Conservation (phyloP, 2,329 filamentous ascomycete genomes). For the Colletotrichum sp. region DNA sequence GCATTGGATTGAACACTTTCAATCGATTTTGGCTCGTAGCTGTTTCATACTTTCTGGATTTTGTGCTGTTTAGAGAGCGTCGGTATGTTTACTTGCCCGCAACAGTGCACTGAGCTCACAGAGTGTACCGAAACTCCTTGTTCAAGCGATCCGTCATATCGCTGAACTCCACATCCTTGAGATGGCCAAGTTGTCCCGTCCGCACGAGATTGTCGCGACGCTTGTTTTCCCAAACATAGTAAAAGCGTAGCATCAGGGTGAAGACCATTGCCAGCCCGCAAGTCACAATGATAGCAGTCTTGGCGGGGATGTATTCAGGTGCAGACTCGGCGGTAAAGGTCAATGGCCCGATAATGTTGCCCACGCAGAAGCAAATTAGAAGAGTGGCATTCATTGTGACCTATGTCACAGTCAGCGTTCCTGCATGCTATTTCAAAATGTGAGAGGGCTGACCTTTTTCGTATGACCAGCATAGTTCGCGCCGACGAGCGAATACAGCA, state of each 20-base stretch:
- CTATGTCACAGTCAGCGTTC: not conserved
- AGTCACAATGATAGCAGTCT: constrained; percentile 61
- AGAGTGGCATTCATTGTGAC: constrained; percentile 59
- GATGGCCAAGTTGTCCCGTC: constrained; percentile 48
- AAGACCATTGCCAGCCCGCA: constrained; percentile 38
- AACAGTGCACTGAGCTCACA: not conserved
- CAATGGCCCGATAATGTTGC: constrained; percentile 72
- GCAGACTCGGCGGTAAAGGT: constrained; percentile 64
- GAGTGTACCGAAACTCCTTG: constrained; percentile 58
- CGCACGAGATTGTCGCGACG: constrained; percentile 44
- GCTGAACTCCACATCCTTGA: constrained; percentile 58
- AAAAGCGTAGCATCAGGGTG: not conserved
- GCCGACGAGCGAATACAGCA: constrained; percentile 72
- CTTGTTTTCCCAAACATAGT: constrained; percentile 12
- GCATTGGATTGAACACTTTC: not conserved
- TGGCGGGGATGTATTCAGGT: constrained; percentile 62
- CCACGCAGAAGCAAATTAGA: constrained; percentile 31
- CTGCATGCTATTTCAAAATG: not conserved
- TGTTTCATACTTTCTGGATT: not conserved
- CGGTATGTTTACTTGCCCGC: not conserved
- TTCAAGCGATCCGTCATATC: constrained; percentile 71
- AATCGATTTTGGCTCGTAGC: not conserved
- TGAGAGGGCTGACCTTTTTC: constrained; percentile 51
- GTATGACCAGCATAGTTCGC: constrained; percentile 72
- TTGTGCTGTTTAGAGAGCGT: not conserved